phyloP scores from a whole-genome alignment of 441 rosid species.

The Eutrema salsugineum region DNA sequence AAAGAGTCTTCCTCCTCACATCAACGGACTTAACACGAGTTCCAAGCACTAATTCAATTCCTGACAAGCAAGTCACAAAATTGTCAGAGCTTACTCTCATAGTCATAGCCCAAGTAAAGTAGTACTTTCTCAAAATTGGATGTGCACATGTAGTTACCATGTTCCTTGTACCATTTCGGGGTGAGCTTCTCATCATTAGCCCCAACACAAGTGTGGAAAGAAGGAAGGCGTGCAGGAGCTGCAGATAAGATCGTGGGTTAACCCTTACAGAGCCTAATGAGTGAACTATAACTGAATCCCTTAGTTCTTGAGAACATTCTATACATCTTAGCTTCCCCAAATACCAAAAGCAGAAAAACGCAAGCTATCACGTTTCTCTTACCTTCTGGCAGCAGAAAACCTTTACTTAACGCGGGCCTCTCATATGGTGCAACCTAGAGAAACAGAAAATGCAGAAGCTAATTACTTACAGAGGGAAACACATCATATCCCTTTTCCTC shows the following conservation, averaged over 20 bases:
- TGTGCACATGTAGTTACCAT: slow-evolving; percentile 48
- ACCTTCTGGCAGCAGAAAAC: slow-evolving; percentile 90
- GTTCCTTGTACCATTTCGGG: slow-evolving; percentile 87
- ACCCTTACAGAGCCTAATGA: background rate
- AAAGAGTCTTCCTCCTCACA: slow-evolving; percentile 79
- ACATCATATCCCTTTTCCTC: background rate
- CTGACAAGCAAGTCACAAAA: slow-evolving; percentile 35
- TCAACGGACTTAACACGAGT: slow-evolving; percentile 91
- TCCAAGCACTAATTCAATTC: slow-evolving; percentile 92
- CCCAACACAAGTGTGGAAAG: slow-evolving; percentile 96
- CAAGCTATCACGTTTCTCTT: slow-evolving; percentile 18
- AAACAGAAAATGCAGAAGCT: background rate
- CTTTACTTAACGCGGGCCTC: slow-evolving; percentile 97
- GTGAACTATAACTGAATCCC: slow-evolving; percentile 1
- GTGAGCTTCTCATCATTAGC: slow-evolving; percentile 85
- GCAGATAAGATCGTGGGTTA: slow-evolving; percentile 32
- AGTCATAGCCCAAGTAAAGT: background rate
- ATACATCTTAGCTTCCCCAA: background rate
- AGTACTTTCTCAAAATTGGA: background rate
- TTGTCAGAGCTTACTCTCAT: background rate
- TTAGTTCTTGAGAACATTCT: background rate
- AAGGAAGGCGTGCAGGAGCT: slow-evolving; percentile 92
- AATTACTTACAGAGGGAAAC: background rate
- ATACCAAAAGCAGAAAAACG: slow-evolving; percentile 12
- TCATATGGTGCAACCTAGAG: slow-evolving; percentile 90